Evolutionary conservation across 2,329 filamentous ascomycete species (phyloP), one percentile per base, ranked within the genome.

Genomic region (Exophiala calicioides): DNA sequence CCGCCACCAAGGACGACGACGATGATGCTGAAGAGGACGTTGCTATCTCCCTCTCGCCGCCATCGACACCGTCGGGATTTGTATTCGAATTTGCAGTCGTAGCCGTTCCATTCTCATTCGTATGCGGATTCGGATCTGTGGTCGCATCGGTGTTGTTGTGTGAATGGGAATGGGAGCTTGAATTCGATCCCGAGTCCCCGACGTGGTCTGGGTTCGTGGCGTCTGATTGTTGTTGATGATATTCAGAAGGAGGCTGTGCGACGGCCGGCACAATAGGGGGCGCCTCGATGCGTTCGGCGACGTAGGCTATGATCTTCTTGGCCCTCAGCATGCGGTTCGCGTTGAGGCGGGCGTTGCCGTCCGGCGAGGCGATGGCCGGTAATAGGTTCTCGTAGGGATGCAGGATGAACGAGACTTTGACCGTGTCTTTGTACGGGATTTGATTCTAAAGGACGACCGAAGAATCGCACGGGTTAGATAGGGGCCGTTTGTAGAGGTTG

Each of bases 281-380:
- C 5, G 81, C 77, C 59, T 97, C 91, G 47, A 98, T 91, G 44
- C 90, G 80, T 68, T 98, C 93, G 1, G 90, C 88, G 13, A 98
- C 82, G 61, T 98, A 98, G 0, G 84, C 82, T 47, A 97, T 71
- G 16, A 98, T 93, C 74, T 98, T 98, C 71, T 89, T 91, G 3
- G 94, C 89, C 35, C 93, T 81, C 39, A 98, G 76, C 93, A 98
- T 97, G 44, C 91, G 82, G 63, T 97, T 98, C 8, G 93, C 93
- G 65, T 97, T 98, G 40, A 98, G 77, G 18, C 93, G 84, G 57
- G 90, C 91, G 66, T 91, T 95, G 41, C 75, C 85, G 62, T 95
- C 90, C 3, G 81, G 69, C 18, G 82, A 80, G 23, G 85, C 80
- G 38, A 96, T 85, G 44, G 78, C 79, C 1, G 90, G 89, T 41